Conservation (phyloP, 2,329 filamentous ascomycete genomes). For the Colletotrichum sp. region DNA sequence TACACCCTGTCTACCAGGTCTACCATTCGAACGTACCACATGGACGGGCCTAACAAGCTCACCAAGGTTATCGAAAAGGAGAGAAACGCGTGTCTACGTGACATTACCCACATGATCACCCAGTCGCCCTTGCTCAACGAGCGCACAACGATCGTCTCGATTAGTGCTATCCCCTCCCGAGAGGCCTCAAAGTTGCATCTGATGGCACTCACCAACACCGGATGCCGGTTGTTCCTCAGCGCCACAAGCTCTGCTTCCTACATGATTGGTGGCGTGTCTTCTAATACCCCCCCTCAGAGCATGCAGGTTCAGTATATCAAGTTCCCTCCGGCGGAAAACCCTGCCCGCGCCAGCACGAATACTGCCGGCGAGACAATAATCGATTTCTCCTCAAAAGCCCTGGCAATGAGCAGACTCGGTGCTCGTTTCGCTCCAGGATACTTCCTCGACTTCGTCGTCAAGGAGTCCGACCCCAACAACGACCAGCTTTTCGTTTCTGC, state of each 20-base stretch:
- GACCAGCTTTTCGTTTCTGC: constrained; percentile 84
- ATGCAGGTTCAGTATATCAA: constrained; percentile 99
- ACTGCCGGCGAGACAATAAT: constrained; percentile 41
- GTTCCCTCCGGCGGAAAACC: constrained; percentile 73
- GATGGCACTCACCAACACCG: constrained; percentile 88
- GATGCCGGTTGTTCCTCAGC: constrained; percentile 90
- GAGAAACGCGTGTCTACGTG: constrained; percentile 64
- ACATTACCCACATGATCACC: constrained; percentile 87
- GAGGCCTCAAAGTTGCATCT: constrained; percentile 87
- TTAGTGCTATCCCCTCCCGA: constrained; percentile 80
- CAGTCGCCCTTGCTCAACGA: constrained; percentile 74
- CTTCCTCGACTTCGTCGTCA: constrained; percentile 83
- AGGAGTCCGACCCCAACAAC: constrained; percentile 59
- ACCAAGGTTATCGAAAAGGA: constrained; percentile 71
- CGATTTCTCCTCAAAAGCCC: constrained; percentile 54
- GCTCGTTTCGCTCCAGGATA: constrained; percentile 83
- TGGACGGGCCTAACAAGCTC: constrained; percentile 70
- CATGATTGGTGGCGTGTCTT: constrained; percentile 64
- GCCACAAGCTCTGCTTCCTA: constrained; percentile 80
- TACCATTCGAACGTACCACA: constrained; percentile 89
- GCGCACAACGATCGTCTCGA: constrained; percentile 77
- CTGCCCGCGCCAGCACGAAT: constrained; percentile 29
- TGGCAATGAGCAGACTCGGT: constrained; percentile 56
- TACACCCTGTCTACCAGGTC: constrained; percentile 91
- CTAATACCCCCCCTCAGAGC: constrained; percentile 81